Conservation (phyloP, 75 land plant species). For the Adiantum capillusveneris region DNA sequence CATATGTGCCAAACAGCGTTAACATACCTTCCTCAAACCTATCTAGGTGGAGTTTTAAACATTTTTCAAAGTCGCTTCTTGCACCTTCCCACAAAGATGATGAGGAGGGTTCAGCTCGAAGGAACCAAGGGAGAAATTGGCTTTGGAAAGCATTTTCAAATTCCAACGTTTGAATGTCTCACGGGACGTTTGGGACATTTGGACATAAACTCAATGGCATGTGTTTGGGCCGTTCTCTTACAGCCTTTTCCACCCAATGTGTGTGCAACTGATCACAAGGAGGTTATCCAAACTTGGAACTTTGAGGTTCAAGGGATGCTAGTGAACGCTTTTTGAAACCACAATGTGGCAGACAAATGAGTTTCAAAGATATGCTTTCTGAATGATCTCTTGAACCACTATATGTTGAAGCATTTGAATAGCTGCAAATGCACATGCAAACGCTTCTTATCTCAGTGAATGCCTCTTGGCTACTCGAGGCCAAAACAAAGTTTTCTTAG, state of each 20-base stretch:
- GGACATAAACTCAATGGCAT: constrained; percentile 71
- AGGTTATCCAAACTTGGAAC: constrained; percentile 77
- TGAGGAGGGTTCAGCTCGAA: constrained; percentile 56
- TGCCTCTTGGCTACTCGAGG: too few relatives aligned
- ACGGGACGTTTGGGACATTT: constrained; percentile 61
- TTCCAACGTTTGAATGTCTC: constrained; percentile 85
- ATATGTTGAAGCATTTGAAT: too few relatives aligned
- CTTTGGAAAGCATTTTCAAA: constrained; percentile 67
- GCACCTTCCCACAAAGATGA: constrained; percentile 57
- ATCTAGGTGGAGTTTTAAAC: constrained; percentile 93
- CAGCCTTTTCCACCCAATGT: constrained; percentile 82
- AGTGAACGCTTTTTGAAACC: constrained; percentile 79
- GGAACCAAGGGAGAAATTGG: constrained; percentile 66
- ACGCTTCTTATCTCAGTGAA: too few relatives aligned
- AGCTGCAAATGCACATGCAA: too few relatives aligned
- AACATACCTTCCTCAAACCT: constrained; percentile 72
- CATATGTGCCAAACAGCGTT: constrained; percentile 37
- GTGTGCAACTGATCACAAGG: constrained; percentile 65
- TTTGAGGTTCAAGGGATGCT: constrained; percentile 50
- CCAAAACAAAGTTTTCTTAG: too few relatives aligned
- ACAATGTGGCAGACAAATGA: constrained; percentile 59
- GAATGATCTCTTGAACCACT: too few relatives aligned
- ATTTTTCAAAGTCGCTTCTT: constrained; percentile 85
- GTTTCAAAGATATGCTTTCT: constrained; percentile 77
- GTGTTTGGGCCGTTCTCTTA: constrained; percentile 56